phyloP scores from a whole-genome alignment of 176 grass and related monocot genomes.

The Carex pumila region DNA sequence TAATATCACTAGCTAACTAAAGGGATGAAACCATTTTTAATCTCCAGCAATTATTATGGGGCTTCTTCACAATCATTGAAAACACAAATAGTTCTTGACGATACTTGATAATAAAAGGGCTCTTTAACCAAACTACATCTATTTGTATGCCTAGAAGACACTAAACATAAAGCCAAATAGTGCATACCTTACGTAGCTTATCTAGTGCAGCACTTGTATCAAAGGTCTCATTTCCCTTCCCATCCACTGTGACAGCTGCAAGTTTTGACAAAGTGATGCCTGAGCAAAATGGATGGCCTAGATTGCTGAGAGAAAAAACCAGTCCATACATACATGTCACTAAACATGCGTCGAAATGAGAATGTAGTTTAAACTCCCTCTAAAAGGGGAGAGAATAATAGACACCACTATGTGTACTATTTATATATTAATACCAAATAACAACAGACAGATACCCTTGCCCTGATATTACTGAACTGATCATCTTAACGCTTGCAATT shows the following conservation, averaged over 20 bases:
- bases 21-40: neutral
- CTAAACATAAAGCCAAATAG: constrained; percentile 5
- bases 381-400: neutral
- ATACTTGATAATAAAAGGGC: neutral
- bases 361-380: neutral
- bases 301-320: constrained; percentile 49
- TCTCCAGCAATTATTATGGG: neutral
- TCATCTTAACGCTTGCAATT: neutral
- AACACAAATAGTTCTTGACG: neutral
- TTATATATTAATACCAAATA: neutral
- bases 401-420: neutral
- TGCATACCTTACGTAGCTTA: constrained; percentile 83
- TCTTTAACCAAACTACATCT: neutral
- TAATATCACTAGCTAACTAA: neutral
- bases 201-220: constrained; percentile 94
- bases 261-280: constrained; percentile 91
- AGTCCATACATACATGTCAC: neutral
- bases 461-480: neutral
- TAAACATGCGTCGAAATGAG: neutral
- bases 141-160: neutral
- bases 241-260: constrained; percentile 87
- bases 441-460: neutral
- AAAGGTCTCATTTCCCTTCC: constrained; percentile 94
- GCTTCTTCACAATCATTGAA: neutral
- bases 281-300: constrained; percentile 80